Conservation (phyloP, 1,284 basidiomycete species). For the Tylopilus orsonianus region DNA sequence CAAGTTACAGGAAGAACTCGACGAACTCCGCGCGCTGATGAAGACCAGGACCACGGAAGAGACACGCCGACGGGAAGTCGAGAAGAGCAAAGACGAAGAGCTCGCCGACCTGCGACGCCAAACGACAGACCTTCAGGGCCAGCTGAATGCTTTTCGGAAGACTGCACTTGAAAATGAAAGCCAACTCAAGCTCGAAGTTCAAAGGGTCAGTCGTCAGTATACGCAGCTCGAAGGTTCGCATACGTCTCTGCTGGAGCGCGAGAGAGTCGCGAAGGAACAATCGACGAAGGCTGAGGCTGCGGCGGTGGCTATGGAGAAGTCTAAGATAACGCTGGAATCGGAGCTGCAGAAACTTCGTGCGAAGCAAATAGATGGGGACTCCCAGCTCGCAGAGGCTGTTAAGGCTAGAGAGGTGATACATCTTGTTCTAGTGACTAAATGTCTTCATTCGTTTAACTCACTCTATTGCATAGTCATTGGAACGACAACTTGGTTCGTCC, state of each 20-base stretch:
- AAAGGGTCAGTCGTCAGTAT: conserved; percentile 58
- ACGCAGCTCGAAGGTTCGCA: conserved; percentile 57
- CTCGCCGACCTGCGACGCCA: conserved; percentile 74
- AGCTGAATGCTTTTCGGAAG: conserved; percentile 59
- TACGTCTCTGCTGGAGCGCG: conserved; percentile 60
- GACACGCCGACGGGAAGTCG: conserved; percentile 78
- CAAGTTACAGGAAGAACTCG: conserved; percentile 80
- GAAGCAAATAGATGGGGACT: conserved; percentile 73
- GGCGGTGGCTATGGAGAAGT: conserved; percentile 67
- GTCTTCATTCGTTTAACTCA: conserved; percentile 4
- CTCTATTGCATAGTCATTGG: conserved; percentile 42
- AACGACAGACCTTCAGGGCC: conserved; percentile 56
- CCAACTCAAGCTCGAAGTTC: conserved; percentile 69
- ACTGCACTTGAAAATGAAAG: conserved; percentile 61
- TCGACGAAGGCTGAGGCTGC: conserved; percentile 53
- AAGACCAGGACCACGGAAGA: conserved; percentile 88
- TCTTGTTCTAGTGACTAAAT: neutral
- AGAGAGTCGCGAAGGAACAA: conserved; percentile 52
- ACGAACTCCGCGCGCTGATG: conserved; percentile 80
- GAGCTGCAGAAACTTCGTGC: conserved; percentile 73
- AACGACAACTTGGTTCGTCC: conserved; percentile 72
- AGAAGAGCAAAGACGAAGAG: conserved; percentile 87
- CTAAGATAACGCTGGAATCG: conserved; percentile 68
- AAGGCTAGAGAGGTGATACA: conserved; percentile 72
- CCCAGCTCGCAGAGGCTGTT: conserved; percentile 58